These are phyloP conservation scores for Pythium sp. DNA, from an alignment of 352 stramenopile species.

Conservation along the genomic window DNA sequence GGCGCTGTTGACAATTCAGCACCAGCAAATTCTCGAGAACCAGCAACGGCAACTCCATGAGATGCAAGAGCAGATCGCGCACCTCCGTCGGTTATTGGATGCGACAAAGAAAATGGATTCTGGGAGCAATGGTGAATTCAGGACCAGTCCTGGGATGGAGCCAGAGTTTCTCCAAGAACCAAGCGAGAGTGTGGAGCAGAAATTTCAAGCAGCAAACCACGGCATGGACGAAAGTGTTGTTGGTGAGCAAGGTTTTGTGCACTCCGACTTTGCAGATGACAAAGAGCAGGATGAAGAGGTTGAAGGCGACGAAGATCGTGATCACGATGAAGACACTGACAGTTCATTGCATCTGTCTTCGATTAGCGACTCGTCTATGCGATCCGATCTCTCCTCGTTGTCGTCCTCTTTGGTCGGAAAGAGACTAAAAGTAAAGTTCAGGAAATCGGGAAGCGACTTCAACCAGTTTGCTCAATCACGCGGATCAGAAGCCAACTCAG, in stretches of 20 bases:
- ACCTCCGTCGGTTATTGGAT: slow-evolving; percentile 45
- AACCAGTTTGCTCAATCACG: not conserved
- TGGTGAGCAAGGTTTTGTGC: not conserved
- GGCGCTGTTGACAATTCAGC: slow-evolving; percentile 62
- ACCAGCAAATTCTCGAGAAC: slow-evolving; percentile 77
- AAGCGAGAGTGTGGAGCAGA: not conserved
- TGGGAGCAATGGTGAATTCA: slow-evolving; percentile 18
- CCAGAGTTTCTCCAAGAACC: not conserved
- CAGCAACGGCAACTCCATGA: slow-evolving; percentile 68
- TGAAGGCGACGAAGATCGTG: slow-evolving; percentile 13
- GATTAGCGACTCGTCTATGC: slow-evolving; percentile 41
- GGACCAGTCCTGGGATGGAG: not conserved
- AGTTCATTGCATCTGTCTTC: slow-evolving; percentile 68
- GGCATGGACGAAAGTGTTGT: not conserved
- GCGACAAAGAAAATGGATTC: slow-evolving; percentile 23
- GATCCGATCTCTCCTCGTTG: slow-evolving; percentile 58
- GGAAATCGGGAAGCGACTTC: not conserved
- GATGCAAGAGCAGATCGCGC: slow-evolving; percentile 68
- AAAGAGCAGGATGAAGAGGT: slow-evolving; percentile 4
- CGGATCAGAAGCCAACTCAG: not conserved
- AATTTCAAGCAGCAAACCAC: not conserved
- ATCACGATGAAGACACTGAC: slow-evolving; percentile 20
- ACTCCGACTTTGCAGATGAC: not conserved
- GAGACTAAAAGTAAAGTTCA: slow-evolving; percentile 11
- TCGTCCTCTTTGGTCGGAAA: slow-evolving; percentile 51